phyloP scores from a whole-genome alignment of 345 rosid species.

The Citrus trifoliata region DNA sequence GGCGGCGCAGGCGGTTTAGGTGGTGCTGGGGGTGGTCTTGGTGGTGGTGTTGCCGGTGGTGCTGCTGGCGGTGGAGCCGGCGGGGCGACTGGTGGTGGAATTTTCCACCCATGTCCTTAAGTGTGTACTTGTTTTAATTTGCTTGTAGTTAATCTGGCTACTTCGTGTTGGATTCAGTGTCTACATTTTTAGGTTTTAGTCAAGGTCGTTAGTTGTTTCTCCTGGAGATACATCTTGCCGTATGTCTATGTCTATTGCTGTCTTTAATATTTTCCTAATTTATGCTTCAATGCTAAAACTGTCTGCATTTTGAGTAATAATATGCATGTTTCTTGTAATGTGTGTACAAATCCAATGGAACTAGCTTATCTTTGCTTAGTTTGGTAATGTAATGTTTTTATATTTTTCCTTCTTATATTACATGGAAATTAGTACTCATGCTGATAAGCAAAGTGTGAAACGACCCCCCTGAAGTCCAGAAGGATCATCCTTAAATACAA shows the following conservation, averaged over 20 bases:
- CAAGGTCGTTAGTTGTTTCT: not conserved
- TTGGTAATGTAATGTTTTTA: too few relatives aligned
- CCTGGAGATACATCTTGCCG: not conserved
- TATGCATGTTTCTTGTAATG: not conserved
- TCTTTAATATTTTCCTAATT: not conserved
- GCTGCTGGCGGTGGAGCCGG: constrained; percentile 23
- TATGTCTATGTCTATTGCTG: not conserved
- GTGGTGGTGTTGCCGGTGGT: constrained; percentile 26
- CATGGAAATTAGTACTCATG: too few relatives aligned
- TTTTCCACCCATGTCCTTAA: constrained; percentile 20
- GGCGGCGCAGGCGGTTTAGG: constrained; percentile 34
- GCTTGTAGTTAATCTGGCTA: not conserved
- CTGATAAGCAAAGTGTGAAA: too few relatives aligned
- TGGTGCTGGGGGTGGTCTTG: constrained; percentile 25
- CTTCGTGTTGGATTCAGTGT: not conserved
- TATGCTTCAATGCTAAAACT: not conserved
- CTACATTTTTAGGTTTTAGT: not conserved
- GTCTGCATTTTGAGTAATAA: not conserved
- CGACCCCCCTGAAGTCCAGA: too few relatives aligned
- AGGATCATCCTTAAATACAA: too few relatives aligned
- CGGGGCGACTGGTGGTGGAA: constrained; percentile 29
- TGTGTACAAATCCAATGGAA: not conserved
- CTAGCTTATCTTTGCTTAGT: not conserved
- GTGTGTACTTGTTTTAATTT: not conserved
- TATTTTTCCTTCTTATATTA: too few relatives aligned